These are phyloP conservation scores for Trichopus zeylanicus DNA, from an alignment of 116 monocot species.

Conservation along the genomic window DNA sequence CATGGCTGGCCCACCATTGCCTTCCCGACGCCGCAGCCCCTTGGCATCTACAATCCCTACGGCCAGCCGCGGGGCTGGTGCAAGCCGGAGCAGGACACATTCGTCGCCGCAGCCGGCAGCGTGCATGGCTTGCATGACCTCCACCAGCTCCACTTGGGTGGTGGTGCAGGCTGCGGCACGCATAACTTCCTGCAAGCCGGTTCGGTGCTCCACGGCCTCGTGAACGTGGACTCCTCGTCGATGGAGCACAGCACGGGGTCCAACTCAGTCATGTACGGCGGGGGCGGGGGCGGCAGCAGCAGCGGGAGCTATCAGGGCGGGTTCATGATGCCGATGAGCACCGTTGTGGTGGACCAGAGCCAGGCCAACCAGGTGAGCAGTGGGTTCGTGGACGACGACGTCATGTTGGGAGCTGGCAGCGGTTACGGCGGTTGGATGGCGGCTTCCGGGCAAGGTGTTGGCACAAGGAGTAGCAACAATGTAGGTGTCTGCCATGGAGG, in stretches of 20 bases:
- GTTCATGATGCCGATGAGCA: slow-evolving; percentile 33
- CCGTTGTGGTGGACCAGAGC: slow-evolving; percentile 22
- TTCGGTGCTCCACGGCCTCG: slow-evolving; percentile 25
- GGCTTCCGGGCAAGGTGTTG: too few species aligned
- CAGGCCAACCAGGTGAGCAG: too few species aligned
- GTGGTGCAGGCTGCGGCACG: slow-evolving; percentile 24
- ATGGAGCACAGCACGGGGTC: slow-evolving; percentile 59
- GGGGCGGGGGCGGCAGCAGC: too few species aligned
- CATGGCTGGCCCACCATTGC: slow-evolving; percentile 74
- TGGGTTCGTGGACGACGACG: too few species aligned
- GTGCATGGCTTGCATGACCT: slow-evolving; percentile 17
- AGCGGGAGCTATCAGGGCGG: neutral
- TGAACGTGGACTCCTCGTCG: slow-evolving; percentile 25
- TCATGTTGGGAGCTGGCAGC: too few species aligned
- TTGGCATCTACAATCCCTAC: slow-evolving; percentile 17
- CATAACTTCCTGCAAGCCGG: slow-evolving; percentile 69
- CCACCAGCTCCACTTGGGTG: slow-evolving; percentile 20
- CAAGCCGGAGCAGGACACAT: slow-evolving; percentile 70
- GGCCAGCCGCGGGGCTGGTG: slow-evolving; percentile 41
- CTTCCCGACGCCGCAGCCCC: slow-evolving; percentile 55
- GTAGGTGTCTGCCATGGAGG: slow-evolving; percentile 40
- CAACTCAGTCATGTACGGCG: slow-evolving; percentile 30
- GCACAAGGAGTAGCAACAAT: slow-evolving; percentile 6
- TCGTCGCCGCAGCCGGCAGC: too few species aligned
- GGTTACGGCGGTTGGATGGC: too few species aligned